Conservation (phyloP, 108 stramenopile species). For the Nitzschia inconspicua region DNA sequence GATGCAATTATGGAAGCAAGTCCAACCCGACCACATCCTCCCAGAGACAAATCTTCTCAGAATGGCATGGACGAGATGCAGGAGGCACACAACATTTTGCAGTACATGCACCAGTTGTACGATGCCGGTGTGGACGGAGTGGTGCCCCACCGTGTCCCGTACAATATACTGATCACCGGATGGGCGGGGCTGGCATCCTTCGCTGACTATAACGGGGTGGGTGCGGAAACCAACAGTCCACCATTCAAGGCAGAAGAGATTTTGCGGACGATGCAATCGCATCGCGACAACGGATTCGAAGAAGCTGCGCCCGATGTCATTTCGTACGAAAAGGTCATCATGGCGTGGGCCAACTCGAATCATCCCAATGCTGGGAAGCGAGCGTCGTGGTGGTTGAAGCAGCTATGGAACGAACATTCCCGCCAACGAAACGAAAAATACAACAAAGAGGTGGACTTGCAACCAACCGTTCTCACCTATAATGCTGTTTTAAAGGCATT, state of each 20-base stretch:
- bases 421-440: slow-evolving; percentile 12
- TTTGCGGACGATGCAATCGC: slow-evolving; percentile 53
- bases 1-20: not conserved
- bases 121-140: slow-evolving; percentile 40
- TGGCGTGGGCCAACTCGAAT: slow-evolving; percentile 61
- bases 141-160: slow-evolving; percentile 45
- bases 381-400: slow-evolving; percentile 65
- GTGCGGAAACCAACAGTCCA: too few species aligned
- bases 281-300: slow-evolving; percentile 25
- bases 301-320: slow-evolving; percentile 49
- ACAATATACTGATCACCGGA: slow-evolving; percentile 67
- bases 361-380: slow-evolving; percentile 49
- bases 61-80: slow-evolving; percentile 65
- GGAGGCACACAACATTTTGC: slow-evolving; percentile 43
- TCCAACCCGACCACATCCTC: too few species aligned
- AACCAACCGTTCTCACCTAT: slow-evolving; percentile 55
- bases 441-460: slow-evolving; percentile 33
- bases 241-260: slow-evolving; percentile 67
- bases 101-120: slow-evolving; percentile 53
- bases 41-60: not conserved
- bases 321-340: slow-evolving; percentile 64
- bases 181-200: slow-evolving; percentile 46
- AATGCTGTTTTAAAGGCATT: slow-evolving; percentile 64
- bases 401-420: slow-evolving; percentile 48
- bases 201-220: not conserved